Conservation (phyloP, 1,139 yeast species). For the Diutina siamensis region DNA sequence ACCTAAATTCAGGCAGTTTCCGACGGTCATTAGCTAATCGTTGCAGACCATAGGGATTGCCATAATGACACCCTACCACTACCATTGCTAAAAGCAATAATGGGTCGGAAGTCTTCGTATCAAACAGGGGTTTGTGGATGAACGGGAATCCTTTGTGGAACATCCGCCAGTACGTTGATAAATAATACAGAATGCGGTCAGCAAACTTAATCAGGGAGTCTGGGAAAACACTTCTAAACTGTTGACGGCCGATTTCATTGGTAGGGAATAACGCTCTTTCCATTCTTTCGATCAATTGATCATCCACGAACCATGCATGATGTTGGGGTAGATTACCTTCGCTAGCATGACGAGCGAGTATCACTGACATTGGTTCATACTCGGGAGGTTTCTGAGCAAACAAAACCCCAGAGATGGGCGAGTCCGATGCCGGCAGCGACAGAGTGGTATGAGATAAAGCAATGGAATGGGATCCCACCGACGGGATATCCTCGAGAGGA, state of each 20-base stretch:
- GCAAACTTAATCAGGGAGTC: neutral
- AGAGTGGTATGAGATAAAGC: neutral
- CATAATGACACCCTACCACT: slow-evolving; percentile 9
- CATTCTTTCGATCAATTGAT: neutral
- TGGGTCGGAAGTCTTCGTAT: slow-evolving; percentile 10
- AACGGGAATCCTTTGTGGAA: slow-evolving; percentile 11
- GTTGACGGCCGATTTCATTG: neutral
- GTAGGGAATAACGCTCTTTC: neutral
- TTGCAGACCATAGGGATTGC: slow-evolving; percentile 8
- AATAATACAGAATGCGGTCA: slow-evolving; percentile 7
- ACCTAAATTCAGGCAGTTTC: slow-evolving; percentile 8
- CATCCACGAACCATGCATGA: neutral
- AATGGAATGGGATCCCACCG: neutral
- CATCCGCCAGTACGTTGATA: slow-evolving; percentile 11
- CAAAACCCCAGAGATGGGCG: neutral
- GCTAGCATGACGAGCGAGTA: neutral
- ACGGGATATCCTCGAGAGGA: neutral
- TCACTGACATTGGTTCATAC: neutral
- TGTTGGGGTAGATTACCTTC: neutral
- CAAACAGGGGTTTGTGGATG: slow-evolving; percentile 11
- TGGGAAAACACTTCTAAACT: neutral
- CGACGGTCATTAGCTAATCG: slow-evolving; percentile 6
- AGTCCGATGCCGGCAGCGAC: neutral
- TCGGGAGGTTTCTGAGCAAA: neutral
- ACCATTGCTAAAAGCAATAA: slow-evolving; percentile 11